Evolutionary conservation across 352 stramenopile species (phyloP).

Genomic region (Globisporangium nodosum): DNA sequence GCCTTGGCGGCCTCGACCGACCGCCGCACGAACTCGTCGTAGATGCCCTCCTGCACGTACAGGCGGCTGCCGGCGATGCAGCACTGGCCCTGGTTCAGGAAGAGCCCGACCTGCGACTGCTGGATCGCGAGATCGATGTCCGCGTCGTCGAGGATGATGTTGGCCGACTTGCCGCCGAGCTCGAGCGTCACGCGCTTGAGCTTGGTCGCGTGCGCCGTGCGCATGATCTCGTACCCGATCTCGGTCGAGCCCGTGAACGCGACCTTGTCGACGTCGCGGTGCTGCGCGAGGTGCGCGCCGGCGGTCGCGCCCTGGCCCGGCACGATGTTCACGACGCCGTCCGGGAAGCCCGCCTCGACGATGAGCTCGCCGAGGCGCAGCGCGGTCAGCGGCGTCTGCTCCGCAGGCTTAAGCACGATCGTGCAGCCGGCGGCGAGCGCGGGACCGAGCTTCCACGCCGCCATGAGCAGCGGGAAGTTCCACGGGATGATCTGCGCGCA

Average conservation of each 20-base stretch:
- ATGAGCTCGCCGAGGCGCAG: constrained; percentile 84
- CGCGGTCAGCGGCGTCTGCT: constrained; percentile 91
- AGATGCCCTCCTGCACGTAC: constrained; percentile 88
- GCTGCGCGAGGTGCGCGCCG: constrained; percentile 35
- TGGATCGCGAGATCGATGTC: constrained; percentile 59
- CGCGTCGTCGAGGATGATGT: constrained; percentile 67
- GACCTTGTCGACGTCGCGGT: constrained; percentile 75
- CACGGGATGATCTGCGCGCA: constrained; percentile 92
- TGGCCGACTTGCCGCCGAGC: constrained; percentile 71
- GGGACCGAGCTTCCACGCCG: constrained; percentile 89
- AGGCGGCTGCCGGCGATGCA: constrained; percentile 80
- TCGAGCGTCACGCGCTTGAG: constrained; percentile 73
- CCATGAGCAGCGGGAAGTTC: constrained; percentile 97
- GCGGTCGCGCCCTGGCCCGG: constrained; percentile 36
- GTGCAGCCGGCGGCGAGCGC: constrained; percentile 90
- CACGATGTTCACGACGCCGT: constrained; percentile 82
- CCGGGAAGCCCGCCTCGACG: constrained; percentile 64
- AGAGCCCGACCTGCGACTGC: constrained; percentile 61
- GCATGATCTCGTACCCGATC: constrained; percentile 61
- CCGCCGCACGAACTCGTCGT: constrained; percentile 81
- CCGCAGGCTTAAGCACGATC: constrained; percentile 91
- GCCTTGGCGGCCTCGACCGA: constrained; percentile 46
- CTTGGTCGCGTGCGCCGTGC: constrained; percentile 44
- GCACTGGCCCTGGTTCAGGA: constrained; percentile 84
- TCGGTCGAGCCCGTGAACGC: constrained; percentile 70